Percentiles rank a stretch among this genome's conserved stretches.
These are phyloP conservation scores for Pichia norvegensis DNA, from an alignment of 1,139 yeast genomes.

Conservation along the genomic window DNA sequence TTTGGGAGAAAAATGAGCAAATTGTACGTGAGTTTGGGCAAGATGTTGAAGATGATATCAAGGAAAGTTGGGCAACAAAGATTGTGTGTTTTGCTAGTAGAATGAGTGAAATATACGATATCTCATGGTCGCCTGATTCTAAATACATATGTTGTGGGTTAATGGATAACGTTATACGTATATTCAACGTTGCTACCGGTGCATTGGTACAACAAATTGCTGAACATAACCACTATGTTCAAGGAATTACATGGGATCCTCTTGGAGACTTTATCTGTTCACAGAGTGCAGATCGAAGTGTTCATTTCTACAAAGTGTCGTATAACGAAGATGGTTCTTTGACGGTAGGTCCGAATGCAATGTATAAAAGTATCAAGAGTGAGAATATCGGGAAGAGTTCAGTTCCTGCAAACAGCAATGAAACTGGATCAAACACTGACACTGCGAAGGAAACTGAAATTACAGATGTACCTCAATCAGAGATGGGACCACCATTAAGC, in stretches of 20 bases:
- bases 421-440: background rate
- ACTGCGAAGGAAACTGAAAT: background rate
- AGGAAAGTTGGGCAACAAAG: conserved; percentile 65
- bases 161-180: conserved; percentile 77
- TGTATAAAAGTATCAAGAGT: conserved; percentile 37
- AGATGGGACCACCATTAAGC: background rate
- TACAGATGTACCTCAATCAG: background rate
- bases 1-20: conserved; percentile 63
- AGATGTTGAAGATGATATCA: conserved; percentile 47
- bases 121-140: conserved; percentile 87
- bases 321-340: conserved; percentile 22
- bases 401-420: background rate
- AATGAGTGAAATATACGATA: conserved; percentile 76
- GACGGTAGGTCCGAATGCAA: conserved; percentile 33
- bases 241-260: conserved; percentile 97
- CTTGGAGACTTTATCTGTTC: conserved; percentile 66
- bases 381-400: conserved; percentile 32
- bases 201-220: conserved; percentile 53
- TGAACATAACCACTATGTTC: conserved; percentile 84
- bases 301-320: conserved; percentile 50
- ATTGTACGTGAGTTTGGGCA: conserved; percentile 51
- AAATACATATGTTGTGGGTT: conserved; percentile 75
- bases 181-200: conserved; percentile 55
- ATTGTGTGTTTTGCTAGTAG: conserved; percentile 48
- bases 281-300: conserved; percentile 83